phyloP scores from a whole-genome alignment of 306 rosid species.

The Alnus glutinosa region DNA sequence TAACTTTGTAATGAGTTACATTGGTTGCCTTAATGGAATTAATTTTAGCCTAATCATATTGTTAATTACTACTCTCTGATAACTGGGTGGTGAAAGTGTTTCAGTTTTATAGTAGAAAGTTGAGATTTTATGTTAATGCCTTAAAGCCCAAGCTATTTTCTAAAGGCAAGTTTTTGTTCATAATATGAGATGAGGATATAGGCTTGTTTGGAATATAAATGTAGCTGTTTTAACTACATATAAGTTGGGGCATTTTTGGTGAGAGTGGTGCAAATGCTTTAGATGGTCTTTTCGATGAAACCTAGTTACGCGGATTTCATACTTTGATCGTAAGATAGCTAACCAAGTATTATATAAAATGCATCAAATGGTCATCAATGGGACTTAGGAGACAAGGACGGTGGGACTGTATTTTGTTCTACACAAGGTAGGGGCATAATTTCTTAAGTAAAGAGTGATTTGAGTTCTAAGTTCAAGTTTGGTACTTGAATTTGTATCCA shows the following conservation, averaged over 20 bases:
- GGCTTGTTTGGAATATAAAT: background rate
- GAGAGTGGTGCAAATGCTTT: background rate
- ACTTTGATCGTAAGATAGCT: background rate
- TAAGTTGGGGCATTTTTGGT: background rate
- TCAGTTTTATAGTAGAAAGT: background rate
- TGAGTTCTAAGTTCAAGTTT: background rate
- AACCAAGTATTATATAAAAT: background rate
- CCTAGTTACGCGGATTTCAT: background rate
- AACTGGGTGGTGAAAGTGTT: background rate
- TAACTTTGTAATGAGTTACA: too few species aligned
- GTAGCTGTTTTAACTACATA: background rate
- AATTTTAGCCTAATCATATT: background rate
- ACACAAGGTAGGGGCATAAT: background rate
- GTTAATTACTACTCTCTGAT: background rate
- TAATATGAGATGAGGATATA: background rate
- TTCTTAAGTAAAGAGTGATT: background rate
- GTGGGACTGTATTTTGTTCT: background rate
- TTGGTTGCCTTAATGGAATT: too few species aligned
- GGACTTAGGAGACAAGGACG: background rate
- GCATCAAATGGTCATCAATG: background rate
- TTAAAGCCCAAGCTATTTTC: background rate
- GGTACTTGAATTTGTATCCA: background rate
- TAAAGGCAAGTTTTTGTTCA: background rate
- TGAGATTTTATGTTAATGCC: background rate
- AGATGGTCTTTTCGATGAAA: background rate